Base-by-base conservation (phyloP, 306 rosid species). In the Ochetophila trinervis region DNA sequence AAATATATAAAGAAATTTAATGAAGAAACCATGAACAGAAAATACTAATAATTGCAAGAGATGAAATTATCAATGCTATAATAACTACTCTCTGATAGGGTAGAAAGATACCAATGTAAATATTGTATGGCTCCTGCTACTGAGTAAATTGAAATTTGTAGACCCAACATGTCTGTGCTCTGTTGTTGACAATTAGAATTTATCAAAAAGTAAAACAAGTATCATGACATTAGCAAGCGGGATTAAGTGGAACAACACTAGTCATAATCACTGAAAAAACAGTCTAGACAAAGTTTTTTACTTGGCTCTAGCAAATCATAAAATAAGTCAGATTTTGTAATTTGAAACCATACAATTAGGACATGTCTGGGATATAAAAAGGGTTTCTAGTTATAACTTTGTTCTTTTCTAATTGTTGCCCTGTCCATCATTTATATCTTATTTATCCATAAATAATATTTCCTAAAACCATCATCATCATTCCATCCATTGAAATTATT, bases 121-220 rank as follows among this genome's bases (percentile, higher is more conserved):
- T 78, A 94, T 83, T 1, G 99, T 94, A 72, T 94, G 99, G 85
- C 99, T 94, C 78, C 99, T 84, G 88, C 99, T 94, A 83, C 99
- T 94, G 74, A 87, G 85, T 81, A 94, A 67, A 79, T 94, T 94
- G 81, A 94, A 91, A 70, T 94, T 94, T 62, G 96, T 94, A 19
- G 99, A 94, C 60, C 99, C 99, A 65, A 94, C 99, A 74, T 94
- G 99, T 68, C 99, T 82, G 76, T 94, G 99, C 78, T 94, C 99
- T 94, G 95, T 76, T 34, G 60, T 60, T 71, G 76, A 74, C 70
- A 62, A 57, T 36, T 15, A 40, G 76, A 62, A 67, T 13, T 19
- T 36, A 48, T 57, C 70, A 71, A 55, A 40, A 60, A 68, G 73
- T 34, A 40, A 57, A 77, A 61, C 57, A 35, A 60, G 73, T 65